Evolutionary conservation across 2,329 filamentous ascomycete species (phyloP).

Genomic region (Fusarium aywerte): DNA sequence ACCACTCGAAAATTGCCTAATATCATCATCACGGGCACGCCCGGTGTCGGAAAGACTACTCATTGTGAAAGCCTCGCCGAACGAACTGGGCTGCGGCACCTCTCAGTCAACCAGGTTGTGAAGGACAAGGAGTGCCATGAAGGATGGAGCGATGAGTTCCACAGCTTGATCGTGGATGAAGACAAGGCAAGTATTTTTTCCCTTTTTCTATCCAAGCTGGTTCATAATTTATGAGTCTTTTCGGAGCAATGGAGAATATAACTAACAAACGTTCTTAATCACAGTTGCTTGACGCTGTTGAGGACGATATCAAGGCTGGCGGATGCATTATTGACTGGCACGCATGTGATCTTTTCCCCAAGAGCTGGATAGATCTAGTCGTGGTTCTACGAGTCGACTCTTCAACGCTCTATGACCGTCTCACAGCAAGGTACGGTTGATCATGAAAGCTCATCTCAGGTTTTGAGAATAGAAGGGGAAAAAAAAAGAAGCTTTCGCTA

Average conservation of each 20-base stretch:
- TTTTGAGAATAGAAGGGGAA: background rate
- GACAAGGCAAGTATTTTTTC: constrained; percentile 74
- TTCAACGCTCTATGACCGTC: constrained; percentile 82
- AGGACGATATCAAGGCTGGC: constrained; percentile 79
- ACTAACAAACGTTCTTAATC: constrained; percentile 22
- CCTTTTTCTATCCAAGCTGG: rapidly evolving
- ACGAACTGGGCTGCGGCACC: constrained; percentile 79
- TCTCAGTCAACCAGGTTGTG: constrained; percentile 90
- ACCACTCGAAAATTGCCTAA: constrained; percentile 73
- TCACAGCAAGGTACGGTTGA: constrained; percentile 73
- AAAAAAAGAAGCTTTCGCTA: background rate
- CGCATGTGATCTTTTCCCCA: constrained; percentile 93
- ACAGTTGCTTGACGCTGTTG: constrained; percentile 87
- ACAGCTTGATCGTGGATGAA: constrained; percentile 94
- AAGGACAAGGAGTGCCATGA: constrained; percentile 90
- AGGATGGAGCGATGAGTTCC: constrained; percentile 84
- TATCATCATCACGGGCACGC: constrained; percentile 94
- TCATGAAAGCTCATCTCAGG: background rate
- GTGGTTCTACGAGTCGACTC: constrained; percentile 89
- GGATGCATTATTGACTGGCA: constrained; percentile 98
- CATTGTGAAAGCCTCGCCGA: constrained; percentile 85
- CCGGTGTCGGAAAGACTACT: constrained; percentile 94
- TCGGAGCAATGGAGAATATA: background rate
- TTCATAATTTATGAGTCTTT: background rate
- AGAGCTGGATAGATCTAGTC: constrained; percentile 93